A percentile compares a stretch with the other conserved stretches of the same genome.
Evolutionary conservation across 2,329 filamentous ascomycete species (phyloP).

Genomic region (Aureobasidium namibiae): DNA sequence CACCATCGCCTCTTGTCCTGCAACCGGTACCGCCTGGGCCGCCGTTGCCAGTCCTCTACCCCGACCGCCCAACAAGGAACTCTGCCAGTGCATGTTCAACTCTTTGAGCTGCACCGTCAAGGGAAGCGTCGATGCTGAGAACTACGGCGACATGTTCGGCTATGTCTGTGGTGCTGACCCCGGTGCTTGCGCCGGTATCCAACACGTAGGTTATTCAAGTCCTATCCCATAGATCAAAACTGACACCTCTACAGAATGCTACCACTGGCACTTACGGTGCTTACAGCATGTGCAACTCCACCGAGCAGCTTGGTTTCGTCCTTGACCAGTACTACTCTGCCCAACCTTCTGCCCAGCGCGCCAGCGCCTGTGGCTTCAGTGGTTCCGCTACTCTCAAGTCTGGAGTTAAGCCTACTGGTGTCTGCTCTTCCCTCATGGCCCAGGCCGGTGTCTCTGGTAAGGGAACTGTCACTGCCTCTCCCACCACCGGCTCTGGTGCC

Average conservation of each 20-base stretch:
- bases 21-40: slow-evolving; percentile 56
- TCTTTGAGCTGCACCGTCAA: slow-evolving; percentile 63
- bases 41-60: slow-evolving; percentile 62
- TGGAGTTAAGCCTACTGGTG: slow-evolving; percentile 36
- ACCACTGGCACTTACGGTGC: slow-evolving; percentile 63
- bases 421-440: slow-evolving; percentile 52
- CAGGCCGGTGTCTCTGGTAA: slow-evolving; percentile 56
- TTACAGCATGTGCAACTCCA: slow-evolving; percentile 66
- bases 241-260: slow-evolving; percentile 38
- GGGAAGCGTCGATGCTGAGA: slow-evolving; percentile 46
- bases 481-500: slow-evolving; percentile 33
- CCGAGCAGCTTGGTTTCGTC: slow-evolving; percentile 64
- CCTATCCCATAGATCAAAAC: background rate
- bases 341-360: slow-evolving; percentile 39
- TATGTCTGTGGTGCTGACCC: slow-evolving; percentile 56
- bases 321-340: slow-evolving; percentile 64
- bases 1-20: slow-evolving; percentile 64
- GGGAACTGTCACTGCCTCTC: slow-evolving; percentile 44
- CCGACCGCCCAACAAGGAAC: slow-evolving; percentile 65
- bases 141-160: slow-evolving; percentile 63
- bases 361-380: slow-evolving; percentile 61
- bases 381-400: slow-evolving; percentile 54
- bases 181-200: slow-evolving; percentile 59
- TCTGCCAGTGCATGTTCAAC: slow-evolving; percentile 81
- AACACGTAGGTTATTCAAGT: slow-evolving; percentile 25